These are phyloP conservation scores for Apophysomyces variabilis DNA, from an alignment of 371 early-diverging fungal genomes.

Conservation along the genomic window DNA sequence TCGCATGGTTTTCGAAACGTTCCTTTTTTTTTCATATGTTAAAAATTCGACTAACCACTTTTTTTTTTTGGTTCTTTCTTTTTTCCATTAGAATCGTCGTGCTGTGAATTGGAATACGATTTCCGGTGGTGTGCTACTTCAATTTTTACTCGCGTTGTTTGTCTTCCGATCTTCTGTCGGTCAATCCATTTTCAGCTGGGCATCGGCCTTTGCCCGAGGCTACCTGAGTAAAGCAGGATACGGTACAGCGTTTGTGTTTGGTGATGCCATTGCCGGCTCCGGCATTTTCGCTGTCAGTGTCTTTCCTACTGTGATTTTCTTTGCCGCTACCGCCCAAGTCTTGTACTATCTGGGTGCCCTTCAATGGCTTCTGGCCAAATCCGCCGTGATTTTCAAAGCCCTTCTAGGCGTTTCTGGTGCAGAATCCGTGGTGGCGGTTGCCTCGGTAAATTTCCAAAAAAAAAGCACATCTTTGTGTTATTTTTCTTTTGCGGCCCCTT, in stretches of 20 bases:
- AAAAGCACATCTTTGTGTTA: background rate
- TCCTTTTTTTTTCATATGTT: no score
- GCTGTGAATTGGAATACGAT: constrained; percentile 77
- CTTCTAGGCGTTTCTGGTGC: constrained; percentile 81
- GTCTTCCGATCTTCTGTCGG: constrained; percentile 77
- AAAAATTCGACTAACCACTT: no score
- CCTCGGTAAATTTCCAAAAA: constrained; percentile 48
- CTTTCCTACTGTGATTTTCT: constrained; percentile 84
- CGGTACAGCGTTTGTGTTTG: constrained; percentile 75
- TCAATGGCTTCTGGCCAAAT: constrained; percentile 75
- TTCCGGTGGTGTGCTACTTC: constrained; percentile 69
- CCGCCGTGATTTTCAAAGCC: constrained; percentile 69
- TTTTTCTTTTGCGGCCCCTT: background rate
- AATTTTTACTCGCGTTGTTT: constrained; percentile 79
- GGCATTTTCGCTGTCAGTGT: constrained; percentile 66
- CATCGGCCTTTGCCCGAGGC: constrained; percentile 60
- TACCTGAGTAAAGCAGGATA: constrained; percentile 65
- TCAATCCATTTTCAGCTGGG: constrained; percentile 71
- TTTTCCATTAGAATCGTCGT: constrained; percentile 47
- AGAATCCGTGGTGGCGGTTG: constrained; percentile 84
- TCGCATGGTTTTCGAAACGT: background rate
- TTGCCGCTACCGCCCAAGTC: constrained; percentile 81
- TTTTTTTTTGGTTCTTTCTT: background rate
- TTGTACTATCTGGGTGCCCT: constrained; percentile 82
- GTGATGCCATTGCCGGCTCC: constrained; percentile 38